Percentiles rank a stretch among this genome's conserved stretches.
Evolutionary conservation across 2,329 filamentous ascomycete species (phyloP).

Genomic region (Didymosphaeria variabile): DNA sequence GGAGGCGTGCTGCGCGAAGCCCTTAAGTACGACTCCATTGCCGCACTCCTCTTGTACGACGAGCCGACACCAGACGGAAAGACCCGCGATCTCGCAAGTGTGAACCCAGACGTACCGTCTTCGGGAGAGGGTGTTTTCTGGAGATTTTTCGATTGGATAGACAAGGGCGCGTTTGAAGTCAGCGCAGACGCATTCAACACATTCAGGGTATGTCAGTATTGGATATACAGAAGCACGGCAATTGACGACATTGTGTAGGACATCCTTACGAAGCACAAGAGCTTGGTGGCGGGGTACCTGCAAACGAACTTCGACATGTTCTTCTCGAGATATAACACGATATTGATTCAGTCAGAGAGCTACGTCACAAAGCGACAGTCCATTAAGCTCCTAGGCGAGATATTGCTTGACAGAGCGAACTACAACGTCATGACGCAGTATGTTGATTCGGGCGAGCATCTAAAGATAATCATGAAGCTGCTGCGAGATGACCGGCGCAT

Average conservation of each 20-base stretch:
- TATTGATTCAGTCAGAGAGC: conserved; percentile 88
- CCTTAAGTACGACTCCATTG: conserved; percentile 88
- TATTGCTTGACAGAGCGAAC: conserved; percentile 92
- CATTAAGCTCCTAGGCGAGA: conserved; percentile 95
- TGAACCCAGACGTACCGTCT: conserved; percentile 79
- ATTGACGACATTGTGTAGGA: conserved; percentile 65
- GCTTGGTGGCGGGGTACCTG: conserved; percentile 86
- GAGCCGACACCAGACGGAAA: conserved; percentile 78
- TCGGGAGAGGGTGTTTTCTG: conserved; percentile 89
- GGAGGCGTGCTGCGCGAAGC: conserved; percentile 90
- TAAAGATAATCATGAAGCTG: conserved; percentile 98
- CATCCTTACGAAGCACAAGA: conserved; percentile 92
- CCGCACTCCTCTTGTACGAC: conserved; percentile 91
- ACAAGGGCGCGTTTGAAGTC: conserved; percentile 95
- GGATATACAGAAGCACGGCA: conserved; percentile 5
- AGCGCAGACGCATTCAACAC: conserved; percentile 98
- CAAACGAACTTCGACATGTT: conserved; percentile 91
- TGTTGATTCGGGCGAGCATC: conserved; percentile 91
- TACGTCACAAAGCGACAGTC: conserved; percentile 99
- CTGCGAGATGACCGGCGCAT: conserved; percentile 95
- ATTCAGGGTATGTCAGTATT: conserved; percentile 73
- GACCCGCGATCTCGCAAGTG: conserved; percentile 77
- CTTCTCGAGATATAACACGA: conserved; percentile 88
- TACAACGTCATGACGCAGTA: conserved; percentile 99
- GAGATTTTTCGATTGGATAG: conserved; percentile 97